phyloP scores from a whole-genome alignment of 805 yeast genomes.

The Nakazawaea molendinolei region DNA sequence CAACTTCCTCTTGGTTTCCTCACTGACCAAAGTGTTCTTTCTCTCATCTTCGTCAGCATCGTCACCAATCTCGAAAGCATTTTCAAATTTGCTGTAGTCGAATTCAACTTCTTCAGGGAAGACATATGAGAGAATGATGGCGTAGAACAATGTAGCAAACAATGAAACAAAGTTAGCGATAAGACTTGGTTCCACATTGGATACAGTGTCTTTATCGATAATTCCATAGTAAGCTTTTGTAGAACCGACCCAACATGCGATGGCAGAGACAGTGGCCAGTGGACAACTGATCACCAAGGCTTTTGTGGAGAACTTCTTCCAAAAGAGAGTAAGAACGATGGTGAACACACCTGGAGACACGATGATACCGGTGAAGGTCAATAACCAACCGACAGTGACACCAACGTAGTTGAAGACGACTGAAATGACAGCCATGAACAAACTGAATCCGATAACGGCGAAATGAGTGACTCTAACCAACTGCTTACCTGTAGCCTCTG shows the following conservation, averaged over 20 bases:
- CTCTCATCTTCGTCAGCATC: constrained; percentile 28
- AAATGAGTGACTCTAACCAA: constrained; percentile 29
- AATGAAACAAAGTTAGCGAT: constrained; percentile 25
- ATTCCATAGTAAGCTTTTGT: constrained; percentile 18
- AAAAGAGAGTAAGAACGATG: constrained; percentile 29
- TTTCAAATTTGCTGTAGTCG: constrained; percentile 17
- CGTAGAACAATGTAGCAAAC: constrained; percentile 17
- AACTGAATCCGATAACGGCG: constrained; percentile 33
- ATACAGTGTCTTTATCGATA: constrained; percentile 21
- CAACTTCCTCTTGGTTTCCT: constrained; percentile 18
- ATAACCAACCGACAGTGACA: constrained; percentile 34
- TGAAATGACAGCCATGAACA: constrained; percentile 32
- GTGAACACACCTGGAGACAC: constrained; percentile 30
- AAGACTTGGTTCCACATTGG: constrained; percentile 18
- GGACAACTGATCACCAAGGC: constrained; percentile 33
- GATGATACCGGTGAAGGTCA: constrained; percentile 32
- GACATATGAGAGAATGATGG: constrained; percentile 20
- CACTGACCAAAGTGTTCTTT: constrained; percentile 20
- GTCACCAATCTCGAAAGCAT: constrained; percentile 25
- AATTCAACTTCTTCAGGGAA: constrained; percentile 28
- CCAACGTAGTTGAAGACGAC: constrained; percentile 35
- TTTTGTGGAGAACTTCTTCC: constrained; percentile 23
- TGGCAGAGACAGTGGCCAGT: constrained; percentile 46
- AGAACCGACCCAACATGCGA: constrained; percentile 36
- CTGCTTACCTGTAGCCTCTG: constrained; percentile 30